A percentile compares a stretch with the other conserved stretches of the same genome.
Conservation (phyloP, 1,284 basidiomycete genomes). For the Rhodotorula sp. region DNA sequence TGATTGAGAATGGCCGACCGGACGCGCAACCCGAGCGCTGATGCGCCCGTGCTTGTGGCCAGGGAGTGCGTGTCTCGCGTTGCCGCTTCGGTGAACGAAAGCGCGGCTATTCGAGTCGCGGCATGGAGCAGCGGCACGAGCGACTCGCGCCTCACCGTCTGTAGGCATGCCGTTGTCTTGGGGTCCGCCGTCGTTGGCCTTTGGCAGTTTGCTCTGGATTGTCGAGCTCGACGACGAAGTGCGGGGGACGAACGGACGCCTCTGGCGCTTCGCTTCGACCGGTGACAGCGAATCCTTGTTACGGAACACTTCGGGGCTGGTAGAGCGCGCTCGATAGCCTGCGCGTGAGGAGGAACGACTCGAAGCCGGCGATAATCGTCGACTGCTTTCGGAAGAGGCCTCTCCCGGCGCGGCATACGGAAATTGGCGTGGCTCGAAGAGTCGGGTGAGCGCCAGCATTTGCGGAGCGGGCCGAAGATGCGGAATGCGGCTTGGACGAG, state of each 20-base stretch:
- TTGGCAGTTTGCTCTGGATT: constrained; percentile 19
- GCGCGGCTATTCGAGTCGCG: too few species aligned
- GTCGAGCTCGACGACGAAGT: constrained; percentile 26
- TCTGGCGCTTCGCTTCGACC: not conserved
- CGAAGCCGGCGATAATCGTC: not conserved
- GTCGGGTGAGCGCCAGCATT: not conserved
- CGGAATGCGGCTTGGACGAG: constrained; percentile 27
- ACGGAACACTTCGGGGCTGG: not conserved
- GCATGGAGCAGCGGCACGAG: too few species aligned
- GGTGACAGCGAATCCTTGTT: not conserved
- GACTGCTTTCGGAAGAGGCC: not conserved
- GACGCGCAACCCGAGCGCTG: constrained; percentile 64
- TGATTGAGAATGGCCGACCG: constrained; percentile 83
- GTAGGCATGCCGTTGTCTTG: constrained; percentile 20
- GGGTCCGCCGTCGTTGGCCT: not conserved
- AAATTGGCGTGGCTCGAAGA: not conserved
- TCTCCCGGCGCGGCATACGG: not conserved
- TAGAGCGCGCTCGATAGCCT: not conserved
- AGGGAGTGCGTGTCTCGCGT: too few species aligned
- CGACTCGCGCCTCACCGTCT: not conserved
- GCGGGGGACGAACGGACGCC: constrained; percentile 14
- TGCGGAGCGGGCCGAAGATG: not conserved
- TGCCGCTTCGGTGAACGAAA: too few species aligned
- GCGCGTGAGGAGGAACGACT: constrained; percentile 18
- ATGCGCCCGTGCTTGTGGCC: too few species aligned